phyloP scores from a whole-genome alignment of 2,329 filamentous ascomycete genomes.

The Coniella vitis region DNA sequence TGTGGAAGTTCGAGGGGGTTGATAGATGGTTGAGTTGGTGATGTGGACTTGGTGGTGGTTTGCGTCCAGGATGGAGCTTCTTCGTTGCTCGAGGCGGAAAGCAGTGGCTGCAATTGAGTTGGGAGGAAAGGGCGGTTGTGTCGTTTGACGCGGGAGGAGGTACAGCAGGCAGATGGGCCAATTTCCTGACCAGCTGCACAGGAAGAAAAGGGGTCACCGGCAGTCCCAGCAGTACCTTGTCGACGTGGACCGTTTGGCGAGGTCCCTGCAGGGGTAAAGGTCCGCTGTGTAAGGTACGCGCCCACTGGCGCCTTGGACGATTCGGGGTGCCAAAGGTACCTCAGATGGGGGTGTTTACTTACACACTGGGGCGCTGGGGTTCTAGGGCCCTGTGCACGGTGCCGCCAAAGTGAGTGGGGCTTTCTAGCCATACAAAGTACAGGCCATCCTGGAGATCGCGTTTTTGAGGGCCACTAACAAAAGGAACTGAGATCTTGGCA shows the following conservation, averaged over 20 bases:
- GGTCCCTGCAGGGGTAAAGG: constrained; percentile 1
- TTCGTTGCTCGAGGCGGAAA: neutral
- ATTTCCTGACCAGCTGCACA: constrained; percentile 3
- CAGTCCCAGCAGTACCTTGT: constrained; percentile 1
- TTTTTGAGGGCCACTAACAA: neutral
- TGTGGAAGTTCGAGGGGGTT: neutral
- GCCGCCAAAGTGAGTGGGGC: neutral
- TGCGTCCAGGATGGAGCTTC: neutral
- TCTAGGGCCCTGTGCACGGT: no score
- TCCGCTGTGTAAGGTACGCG: neutral
- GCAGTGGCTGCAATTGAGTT: neutral
- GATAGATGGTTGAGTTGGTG: neutral
- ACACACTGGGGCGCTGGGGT: no score
- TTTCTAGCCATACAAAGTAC: no score
- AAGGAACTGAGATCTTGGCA: neutral
- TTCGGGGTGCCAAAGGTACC: no score
- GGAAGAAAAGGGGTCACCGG: constrained; percentile 8
- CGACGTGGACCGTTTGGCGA: neutral
- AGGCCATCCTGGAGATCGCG: neutral
- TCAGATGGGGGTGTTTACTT: no score
- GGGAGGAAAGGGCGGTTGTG: neutral
- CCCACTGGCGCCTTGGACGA: neutral
- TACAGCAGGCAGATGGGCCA: constrained; percentile 6
- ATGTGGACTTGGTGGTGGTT: constrained; percentile 9
- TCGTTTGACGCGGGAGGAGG: constrained; percentile 1